Conservation (phyloP, 2,329 filamentous ascomycete genomes). For the Colletotrichum phormii region DNA sequence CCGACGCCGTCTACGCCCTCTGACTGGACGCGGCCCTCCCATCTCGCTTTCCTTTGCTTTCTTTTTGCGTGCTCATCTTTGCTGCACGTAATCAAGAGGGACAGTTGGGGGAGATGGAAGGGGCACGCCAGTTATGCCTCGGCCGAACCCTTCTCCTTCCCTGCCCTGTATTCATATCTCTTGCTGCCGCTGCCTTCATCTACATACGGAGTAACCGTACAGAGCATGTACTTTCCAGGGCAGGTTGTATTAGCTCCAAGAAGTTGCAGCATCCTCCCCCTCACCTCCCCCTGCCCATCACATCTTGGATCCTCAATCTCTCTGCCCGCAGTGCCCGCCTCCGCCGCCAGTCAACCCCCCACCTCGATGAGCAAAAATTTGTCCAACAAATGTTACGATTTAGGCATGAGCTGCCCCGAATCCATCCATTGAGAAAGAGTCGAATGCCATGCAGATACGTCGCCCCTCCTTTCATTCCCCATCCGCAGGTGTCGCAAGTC, state of each 20-base stretch:
- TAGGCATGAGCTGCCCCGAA: background rate
- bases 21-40: background rate
- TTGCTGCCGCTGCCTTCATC: background rate
- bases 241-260: background rate
- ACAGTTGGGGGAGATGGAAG: slow-evolving; percentile 3
- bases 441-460: background rate
- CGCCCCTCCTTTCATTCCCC: background rate
- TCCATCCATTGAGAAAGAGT: background rate
- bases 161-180: background rate
- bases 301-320: background rate
- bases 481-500: background rate
- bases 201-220: too few species aligned
- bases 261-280: background rate
- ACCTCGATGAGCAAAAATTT: background rate
- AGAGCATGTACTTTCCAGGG: too few species aligned
- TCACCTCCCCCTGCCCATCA: background rate
- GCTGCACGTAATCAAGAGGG: slow-evolving; percentile 27
- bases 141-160: background rate
- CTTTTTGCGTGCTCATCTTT: slow-evolving; percentile 28
- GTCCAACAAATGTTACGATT: background rate
- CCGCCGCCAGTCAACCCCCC: too few species aligned
- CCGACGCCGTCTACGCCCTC: background rate
- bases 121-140: background rate
- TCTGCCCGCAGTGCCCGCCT: background rate
- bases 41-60: slow-evolving; percentile 29